Evolutionary conservation across 768 basidiomycete species (phyloP).

Genomic region (Hirschioporus abietinus): DNA sequence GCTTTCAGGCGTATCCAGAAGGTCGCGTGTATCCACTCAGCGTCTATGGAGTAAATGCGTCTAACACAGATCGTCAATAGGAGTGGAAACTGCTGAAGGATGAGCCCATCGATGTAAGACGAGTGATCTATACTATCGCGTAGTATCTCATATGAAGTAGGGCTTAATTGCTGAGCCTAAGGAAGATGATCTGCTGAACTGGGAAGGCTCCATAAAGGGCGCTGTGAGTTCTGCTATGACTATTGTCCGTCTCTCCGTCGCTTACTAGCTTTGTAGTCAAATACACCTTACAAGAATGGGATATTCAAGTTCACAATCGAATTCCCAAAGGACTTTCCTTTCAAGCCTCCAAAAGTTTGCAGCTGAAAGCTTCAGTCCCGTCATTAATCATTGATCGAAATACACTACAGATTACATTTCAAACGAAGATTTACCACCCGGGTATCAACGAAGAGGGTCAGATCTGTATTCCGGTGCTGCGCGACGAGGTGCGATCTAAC

Average conservation of each 20-base stretch:
- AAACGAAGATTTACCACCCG: slow-evolving; percentile 85
- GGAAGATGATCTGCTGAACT: slow-evolving; percentile 70
- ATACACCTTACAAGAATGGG: slow-evolving; percentile 80
- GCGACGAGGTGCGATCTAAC: slow-evolving; percentile 61
- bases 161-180: slow-evolving; percentile 55
- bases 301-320: slow-evolving; percentile 68
- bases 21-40: slow-evolving; percentile 31
- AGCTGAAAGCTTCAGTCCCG: not conserved
- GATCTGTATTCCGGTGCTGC: slow-evolving; percentile 79
- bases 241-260: slow-evolving; percentile 7
- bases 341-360: slow-evolving; percentile 74
- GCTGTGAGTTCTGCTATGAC: slow-evolving; percentile 40
- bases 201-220: slow-evolving; percentile 76
- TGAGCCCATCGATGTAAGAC: slow-evolving; percentile 59
- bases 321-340: slow-evolving; percentile 80
- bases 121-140: slow-evolving; percentile 1
- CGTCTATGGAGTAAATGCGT: not conserved
- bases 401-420: slow-evolving; percentile 63
- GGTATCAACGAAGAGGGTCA: slow-evolving; percentile 86
- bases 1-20: slow-evolving; percentile 65
- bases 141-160: slow-evolving; percentile 28
- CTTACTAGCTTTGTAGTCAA: slow-evolving; percentile 38
- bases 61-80: slow-evolving; percentile 30
- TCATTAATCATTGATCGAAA: not conserved
- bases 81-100: slow-evolving; percentile 59